Percentiles rank a stretch among this genome's conserved stretches.
Conservation (phyloP, 306 rosid species). For the Pyrus bretschneideri region DNA sequence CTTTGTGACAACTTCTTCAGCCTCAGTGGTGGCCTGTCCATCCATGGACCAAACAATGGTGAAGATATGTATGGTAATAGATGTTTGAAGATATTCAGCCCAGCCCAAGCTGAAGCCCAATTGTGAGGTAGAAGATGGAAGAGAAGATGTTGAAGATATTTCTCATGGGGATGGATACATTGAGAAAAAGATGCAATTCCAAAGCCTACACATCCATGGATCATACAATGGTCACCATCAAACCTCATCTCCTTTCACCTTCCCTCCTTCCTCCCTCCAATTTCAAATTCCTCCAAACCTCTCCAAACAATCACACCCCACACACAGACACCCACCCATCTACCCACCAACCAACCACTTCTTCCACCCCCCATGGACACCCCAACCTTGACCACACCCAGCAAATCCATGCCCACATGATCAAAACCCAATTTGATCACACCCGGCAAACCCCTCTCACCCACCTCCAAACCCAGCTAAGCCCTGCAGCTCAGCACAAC, state of each 20-base stretch:
- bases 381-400: slow-evolving; percentile 35
- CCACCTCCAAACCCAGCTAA: slow-evolving; percentile 25
- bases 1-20: too few relatives aligned
- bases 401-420: slow-evolving; percentile 53
- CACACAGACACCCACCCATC: background rate
- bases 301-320: background rate
- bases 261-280: slow-evolving; percentile 23
- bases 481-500: slow-evolving; percentile 39
- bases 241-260: slow-evolving; percentile 17
- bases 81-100: too few relatives aligned
- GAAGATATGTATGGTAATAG: too few relatives aligned
- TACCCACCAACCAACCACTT: slow-evolving; percentile 4
- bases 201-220: background rate
- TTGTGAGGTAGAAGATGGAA: too few relatives aligned
- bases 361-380: slow-evolving; percentile 5
- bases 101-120: too few relatives aligned
- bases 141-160: too few relatives aligned
- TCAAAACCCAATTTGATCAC: slow-evolving; percentile 39
- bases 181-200: background rate
- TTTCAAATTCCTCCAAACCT: slow-evolving; percentile 18
- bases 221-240: slow-evolving; percentile 21
- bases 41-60: too few relatives aligned
- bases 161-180: too few relatives aligned
- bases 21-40: too few relatives aligned
- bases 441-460: slow-evolving; percentile 21